Percentiles rank a stretch among this genome's conserved stretches.
Evolutionary conservation across 176 grass and related monocot genomes (phyloP).

Genomic region (Microstegium vimineum): DNA sequence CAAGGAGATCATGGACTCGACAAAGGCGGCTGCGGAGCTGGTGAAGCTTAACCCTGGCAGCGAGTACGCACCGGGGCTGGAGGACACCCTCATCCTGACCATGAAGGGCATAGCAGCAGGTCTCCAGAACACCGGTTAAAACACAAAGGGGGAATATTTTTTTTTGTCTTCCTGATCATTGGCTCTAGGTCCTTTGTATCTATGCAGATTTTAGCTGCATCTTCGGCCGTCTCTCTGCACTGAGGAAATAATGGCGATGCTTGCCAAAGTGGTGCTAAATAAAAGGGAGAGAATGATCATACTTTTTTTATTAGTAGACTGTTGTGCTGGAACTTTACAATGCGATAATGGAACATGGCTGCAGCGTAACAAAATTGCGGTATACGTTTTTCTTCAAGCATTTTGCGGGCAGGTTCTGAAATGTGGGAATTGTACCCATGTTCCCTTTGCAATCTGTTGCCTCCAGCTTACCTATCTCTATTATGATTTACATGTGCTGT

Average conservation of each 20-base stretch:
- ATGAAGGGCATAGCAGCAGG: conserved; percentile 89
- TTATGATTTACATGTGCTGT: too few species aligned
- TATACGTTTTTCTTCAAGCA: background rate
- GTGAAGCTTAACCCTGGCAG: conserved; percentile 73
- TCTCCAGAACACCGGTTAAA: conserved; percentile 73
- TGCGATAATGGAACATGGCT: background rate
- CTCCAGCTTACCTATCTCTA: too few species aligned
- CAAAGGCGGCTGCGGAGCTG: conserved; percentile 57
- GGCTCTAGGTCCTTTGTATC: conserved; percentile 3
- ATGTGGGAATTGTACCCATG: too few species aligned
- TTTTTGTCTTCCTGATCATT: background rate
- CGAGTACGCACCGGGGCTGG: conserved; percentile 64
- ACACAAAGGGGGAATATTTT: background rate
- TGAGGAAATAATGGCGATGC: background rate
- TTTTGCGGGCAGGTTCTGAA: background rate
- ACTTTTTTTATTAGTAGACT: background rate
- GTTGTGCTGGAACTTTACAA: background rate
- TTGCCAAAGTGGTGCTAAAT: background rate
- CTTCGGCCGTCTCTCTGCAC: background rate
- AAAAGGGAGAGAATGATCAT: background rate
- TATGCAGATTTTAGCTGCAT: background rate
- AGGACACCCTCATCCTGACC: conserved; percentile 82
- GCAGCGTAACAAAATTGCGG: background rate
- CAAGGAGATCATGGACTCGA: conserved; percentile 48
- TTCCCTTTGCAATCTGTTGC: too few species aligned